Percentiles rank a stretch among this genome's conserved stretches.
Evolutionary conservation across 768 basidiomycete species (phyloP).

Genomic region (Zangia roseola): DNA sequence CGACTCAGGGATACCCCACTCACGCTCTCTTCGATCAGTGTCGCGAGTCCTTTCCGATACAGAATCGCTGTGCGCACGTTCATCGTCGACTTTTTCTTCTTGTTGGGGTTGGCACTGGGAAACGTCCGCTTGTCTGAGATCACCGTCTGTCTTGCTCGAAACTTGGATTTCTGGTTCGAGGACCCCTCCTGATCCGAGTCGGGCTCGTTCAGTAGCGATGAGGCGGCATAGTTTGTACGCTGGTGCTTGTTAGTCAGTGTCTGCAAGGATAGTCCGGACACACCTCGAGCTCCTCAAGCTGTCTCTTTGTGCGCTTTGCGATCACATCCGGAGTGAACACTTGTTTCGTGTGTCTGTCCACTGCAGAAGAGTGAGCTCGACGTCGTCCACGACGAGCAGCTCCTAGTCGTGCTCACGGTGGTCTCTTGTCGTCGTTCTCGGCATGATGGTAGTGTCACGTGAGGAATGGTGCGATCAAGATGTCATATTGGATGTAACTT

Average conservation of each 20-base stretch:
- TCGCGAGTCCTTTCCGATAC: slow-evolving; percentile 76
- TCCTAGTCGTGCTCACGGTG: slow-evolving; percentile 35
- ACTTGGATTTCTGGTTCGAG: slow-evolving; percentile 41
- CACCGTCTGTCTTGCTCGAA: slow-evolving; percentile 66
- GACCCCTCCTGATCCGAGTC: slow-evolving; percentile 29
- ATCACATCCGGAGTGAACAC: slow-evolving; percentile 62
- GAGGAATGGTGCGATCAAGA: slow-evolving; percentile 16
- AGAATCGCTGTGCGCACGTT: slow-evolving; percentile 76
- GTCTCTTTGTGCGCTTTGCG: slow-evolving; percentile 71
- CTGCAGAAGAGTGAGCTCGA: slow-evolving; percentile 22
- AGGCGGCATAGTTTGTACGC: slow-evolving; percentile 76
- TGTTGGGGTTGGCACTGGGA: slow-evolving; percentile 20
- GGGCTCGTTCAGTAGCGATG: slow-evolving; percentile 31
- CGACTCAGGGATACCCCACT: slow-evolving; percentile 27
- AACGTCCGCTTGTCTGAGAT: slow-evolving; percentile 74
- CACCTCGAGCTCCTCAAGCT: slow-evolving; percentile 86
- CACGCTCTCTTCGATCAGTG: slow-evolving; percentile 79
- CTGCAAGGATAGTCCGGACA: neutral
- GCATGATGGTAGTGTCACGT: slow-evolving; percentile 23
- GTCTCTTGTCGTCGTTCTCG: slow-evolving; percentile 21
- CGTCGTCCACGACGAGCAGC: neutral
- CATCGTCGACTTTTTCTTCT: slow-evolving; percentile 80
- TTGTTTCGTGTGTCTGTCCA: slow-evolving; percentile 46
- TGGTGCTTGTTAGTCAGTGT: slow-evolving; percentile 28
- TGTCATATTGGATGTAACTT: neutral